Conservation (phyloP, 2,329 filamentous ascomycete genomes). For the Aspergillus spinulosporus region DNA sequence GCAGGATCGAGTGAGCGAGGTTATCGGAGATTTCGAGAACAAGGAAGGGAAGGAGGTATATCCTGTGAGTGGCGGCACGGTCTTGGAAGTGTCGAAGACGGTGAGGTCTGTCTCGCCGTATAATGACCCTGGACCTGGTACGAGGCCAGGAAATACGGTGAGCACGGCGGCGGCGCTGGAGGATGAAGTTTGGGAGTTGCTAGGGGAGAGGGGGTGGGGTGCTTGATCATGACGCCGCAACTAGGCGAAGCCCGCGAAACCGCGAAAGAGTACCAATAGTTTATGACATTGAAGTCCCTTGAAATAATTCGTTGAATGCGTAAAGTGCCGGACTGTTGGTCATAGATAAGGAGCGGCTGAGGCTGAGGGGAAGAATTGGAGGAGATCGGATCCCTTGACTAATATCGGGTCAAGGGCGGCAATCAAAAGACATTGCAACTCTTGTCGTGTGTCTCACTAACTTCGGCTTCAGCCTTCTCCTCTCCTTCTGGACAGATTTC, state of each 20-base stretch:
- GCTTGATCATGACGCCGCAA: conserved; percentile 25
- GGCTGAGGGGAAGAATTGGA: neutral
- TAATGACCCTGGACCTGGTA: conserved; percentile 56
- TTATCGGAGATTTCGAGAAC: conserved; percentile 35
- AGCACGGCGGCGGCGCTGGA: conserved; percentile 39
- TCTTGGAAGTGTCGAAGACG: conserved; percentile 58
- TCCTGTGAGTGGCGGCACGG: conserved; percentile 49
- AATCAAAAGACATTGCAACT: neutral
- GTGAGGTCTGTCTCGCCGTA: conserved; percentile 53
- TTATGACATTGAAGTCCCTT: too few species aligned
- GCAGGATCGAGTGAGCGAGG: conserved; percentile 45
- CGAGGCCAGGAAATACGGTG: conserved; percentile 48
- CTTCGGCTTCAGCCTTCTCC: neutral
- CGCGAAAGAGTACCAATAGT: too few species aligned
- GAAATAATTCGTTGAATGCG: too few species aligned
- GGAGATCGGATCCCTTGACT: neutral
- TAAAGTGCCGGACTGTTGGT: too few species aligned
- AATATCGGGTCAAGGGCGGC: neutral
- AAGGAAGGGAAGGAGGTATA: conserved; percentile 28
- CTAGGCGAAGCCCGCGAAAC: conserved; percentile 10
- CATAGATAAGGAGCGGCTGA: neutral
- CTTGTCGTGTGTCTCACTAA: neutral
- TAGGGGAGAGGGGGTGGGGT: conserved; percentile 54
- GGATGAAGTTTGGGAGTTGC: conserved; percentile 52
- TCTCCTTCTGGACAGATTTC: neutral